Conservation (phyloP, 805 yeast genomes). For the Candida loeiensis region DNA sequence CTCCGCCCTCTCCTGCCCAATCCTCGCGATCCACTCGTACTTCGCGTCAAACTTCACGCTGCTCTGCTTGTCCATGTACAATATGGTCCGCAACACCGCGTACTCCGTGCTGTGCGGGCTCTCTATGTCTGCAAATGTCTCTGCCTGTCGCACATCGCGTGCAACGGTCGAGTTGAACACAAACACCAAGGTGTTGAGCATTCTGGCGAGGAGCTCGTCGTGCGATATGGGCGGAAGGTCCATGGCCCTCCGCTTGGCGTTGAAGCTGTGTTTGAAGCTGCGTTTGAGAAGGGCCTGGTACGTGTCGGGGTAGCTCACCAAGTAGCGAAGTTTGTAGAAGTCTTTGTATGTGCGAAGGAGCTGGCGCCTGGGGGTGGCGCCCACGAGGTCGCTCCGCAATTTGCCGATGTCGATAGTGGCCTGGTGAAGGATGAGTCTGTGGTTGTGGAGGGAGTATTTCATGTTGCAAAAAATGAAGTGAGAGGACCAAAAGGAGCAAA, state of each 20-base stretch:
- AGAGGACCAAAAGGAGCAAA: background rate
- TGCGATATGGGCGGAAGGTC: constrained; percentile 6
- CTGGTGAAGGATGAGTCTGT: constrained; percentile 4
- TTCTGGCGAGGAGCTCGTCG: constrained; percentile 17
- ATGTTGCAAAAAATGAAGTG: background rate
- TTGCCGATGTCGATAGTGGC: background rate
- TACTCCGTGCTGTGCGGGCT: constrained; percentile 19
- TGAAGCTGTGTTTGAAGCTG: constrained; percentile 19
- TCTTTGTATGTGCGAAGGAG: constrained; percentile 26
- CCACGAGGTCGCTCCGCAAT: constrained; percentile 1
- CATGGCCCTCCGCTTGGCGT: constrained; percentile 13
- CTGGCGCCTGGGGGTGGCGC: constrained; percentile 10
- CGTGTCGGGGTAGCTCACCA: constrained; percentile 14
- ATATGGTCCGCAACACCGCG: constrained; percentile 21
- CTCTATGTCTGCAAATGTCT: constrained; percentile 12
- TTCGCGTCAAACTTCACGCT: constrained; percentile 23
- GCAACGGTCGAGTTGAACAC: constrained; percentile 30
- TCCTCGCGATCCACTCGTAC: constrained; percentile 21
- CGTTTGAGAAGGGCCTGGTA: constrained; percentile 19
- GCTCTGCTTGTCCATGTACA: constrained; percentile 20
- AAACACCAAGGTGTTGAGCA: constrained; percentile 27
- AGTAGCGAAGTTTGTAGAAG: constrained; percentile 29
- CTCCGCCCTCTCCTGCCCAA: constrained; percentile 6
- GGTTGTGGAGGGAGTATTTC: constrained; percentile 3
- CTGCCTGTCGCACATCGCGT: no score